These are phyloP conservation scores for Pythium brassicae DNA, from an alignment of 352 stramenopile genomes.

Conservation along the genomic window DNA sequence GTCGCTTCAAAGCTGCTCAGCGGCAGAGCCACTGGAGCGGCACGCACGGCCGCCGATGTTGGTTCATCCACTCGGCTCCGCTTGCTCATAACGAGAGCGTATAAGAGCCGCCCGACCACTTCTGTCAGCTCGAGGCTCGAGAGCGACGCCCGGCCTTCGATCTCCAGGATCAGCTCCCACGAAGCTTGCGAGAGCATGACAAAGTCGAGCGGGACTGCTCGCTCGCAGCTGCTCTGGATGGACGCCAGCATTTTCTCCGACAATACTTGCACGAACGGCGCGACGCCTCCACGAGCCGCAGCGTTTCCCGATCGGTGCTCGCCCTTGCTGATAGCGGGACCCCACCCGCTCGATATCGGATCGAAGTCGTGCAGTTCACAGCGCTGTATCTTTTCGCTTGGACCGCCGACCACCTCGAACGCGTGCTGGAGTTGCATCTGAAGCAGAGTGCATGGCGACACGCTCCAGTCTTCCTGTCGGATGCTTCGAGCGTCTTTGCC, in stretches of 20 bases:
- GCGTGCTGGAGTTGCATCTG: constrained; percentile 29
- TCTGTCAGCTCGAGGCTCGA: constrained; percentile 10
- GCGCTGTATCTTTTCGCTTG: constrained; percentile 23
- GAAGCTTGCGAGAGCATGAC: constrained; percentile 45
- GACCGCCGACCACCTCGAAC: constrained; percentile 26
- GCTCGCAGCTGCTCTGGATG: constrained; percentile 22
- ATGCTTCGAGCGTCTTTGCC: not conserved
- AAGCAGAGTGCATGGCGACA: constrained; percentile 24
- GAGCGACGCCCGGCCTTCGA: constrained; percentile 18
- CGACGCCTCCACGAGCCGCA: not conserved
- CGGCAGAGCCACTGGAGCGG: not conserved
- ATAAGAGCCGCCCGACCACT: constrained; percentile 33
- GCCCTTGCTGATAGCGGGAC: not conserved
- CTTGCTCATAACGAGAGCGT: constrained; percentile 27
- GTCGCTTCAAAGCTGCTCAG: not conserved
- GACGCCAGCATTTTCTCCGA: constrained; percentile 35
- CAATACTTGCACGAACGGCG: constrained; percentile 17
- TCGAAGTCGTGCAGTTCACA: constrained; percentile 27
- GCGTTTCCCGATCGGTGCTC: not conserved
- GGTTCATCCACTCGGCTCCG: constrained; percentile 26
- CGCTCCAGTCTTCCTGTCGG: not conserved
- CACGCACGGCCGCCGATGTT: too few relatives aligned
- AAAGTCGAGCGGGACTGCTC: constrained; percentile 29
- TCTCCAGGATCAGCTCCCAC: constrained; percentile 51
- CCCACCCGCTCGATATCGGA: not conserved